Conservation (phyloP, 2,329 filamentous ascomycete genomes). For the Aspergillus versicolor region DNA sequence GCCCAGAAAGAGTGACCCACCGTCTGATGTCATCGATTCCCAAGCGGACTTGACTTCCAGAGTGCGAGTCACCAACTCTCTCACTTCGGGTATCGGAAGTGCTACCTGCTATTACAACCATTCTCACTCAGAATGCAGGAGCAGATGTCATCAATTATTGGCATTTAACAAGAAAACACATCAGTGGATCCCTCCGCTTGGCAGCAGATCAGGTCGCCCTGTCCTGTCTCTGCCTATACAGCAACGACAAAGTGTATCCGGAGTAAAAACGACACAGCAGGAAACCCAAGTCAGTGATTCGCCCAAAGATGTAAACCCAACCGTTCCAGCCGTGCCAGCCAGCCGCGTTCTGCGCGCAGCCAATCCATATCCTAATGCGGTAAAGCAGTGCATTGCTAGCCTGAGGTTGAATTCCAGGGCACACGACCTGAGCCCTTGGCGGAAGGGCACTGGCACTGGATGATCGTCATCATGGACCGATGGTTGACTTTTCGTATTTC, state of each 20-base stretch:
- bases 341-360: constrained; percentile 5
- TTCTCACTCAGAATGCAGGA: not conserved
- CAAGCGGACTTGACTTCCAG: not conserved
- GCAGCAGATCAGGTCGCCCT: constrained; percentile 6
- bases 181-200: constrained; percentile 10
- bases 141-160: not conserved
- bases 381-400: not conserved
- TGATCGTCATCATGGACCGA: constrained; percentile 7
- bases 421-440: constrained; percentile 4
- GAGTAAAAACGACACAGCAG: not conserved
- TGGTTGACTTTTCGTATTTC: not conserved
- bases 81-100: not conserved
- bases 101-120: too few species aligned
- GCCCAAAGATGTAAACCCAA: not conserved
- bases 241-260: too few species aligned
- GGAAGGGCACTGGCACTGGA: not conserved
- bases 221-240: not conserved
- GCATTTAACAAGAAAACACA: constrained; percentile 13
- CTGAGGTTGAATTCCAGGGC: not conserved
- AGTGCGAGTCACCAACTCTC: too few species aligned
- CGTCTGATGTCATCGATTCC: constrained; percentile 4
- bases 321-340: not conserved
- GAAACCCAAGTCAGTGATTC: not conserved
- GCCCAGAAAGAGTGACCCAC: constrained; percentile 3
- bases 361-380: not conserved